Percentiles rank a stretch among this genome's conserved stretches.
phyloP scores from a whole-genome alignment of 129 eudicot species.

The Flaveria linearis region DNA sequence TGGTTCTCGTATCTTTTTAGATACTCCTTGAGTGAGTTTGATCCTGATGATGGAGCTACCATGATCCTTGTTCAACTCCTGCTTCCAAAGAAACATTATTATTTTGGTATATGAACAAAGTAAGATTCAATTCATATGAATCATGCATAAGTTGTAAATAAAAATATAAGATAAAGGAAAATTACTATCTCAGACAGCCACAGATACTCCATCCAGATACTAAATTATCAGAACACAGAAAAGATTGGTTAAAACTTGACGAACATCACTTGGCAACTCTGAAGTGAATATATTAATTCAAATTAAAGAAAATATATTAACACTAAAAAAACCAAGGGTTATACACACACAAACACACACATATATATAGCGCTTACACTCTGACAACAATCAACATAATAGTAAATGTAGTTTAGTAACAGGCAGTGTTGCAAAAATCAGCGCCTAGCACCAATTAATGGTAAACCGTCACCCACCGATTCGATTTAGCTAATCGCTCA shows the following conservation, averaged over 20 bases:
- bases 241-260: not conserved
- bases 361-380: not conserved
- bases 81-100: not conserved
- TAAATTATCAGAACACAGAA: not conserved
- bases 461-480: no score
- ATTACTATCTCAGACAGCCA: no score
- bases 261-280: not conserved
- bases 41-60: conserved; percentile 59
- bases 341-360: not conserved
- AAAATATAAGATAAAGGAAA: no score
- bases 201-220: not conserved
- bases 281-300: not conserved
- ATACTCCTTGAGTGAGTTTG: conserved; percentile 81
- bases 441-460: no score
- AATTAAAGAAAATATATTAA: no score
- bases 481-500: no score
- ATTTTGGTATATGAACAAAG: not conserved
- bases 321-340: no score
- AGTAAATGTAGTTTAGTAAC: not conserved
- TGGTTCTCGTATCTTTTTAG: conserved; percentile 70
- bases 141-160: no score
- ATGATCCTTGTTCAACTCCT: conserved; percentile 36
- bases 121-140: not conserved
- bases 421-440: no score
- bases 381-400: no score